Evolutionary conservation across 2,329 filamentous ascomycete species (phyloP).

Genomic region (Diaporthe aspalathi): DNA sequence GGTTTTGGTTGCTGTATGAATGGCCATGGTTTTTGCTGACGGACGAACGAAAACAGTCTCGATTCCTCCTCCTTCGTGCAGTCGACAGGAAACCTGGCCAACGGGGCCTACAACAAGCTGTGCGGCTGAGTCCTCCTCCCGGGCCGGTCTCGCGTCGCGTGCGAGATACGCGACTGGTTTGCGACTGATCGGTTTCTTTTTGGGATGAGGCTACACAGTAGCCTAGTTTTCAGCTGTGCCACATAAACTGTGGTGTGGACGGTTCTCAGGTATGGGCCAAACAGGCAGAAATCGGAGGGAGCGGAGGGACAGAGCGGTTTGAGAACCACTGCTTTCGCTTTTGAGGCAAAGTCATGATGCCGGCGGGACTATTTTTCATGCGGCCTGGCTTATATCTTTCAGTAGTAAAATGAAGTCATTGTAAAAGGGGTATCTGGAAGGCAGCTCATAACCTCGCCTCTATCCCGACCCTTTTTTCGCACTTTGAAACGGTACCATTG

Average conservation of each 20-base stretch:
- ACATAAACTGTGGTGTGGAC: too few species aligned
- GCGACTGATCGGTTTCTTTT: too few species aligned
- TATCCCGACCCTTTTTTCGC: neutral
- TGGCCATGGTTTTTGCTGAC: neutral
- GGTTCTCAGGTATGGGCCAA: neutral
- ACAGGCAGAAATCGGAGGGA: too few species aligned
- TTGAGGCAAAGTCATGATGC: neutral
- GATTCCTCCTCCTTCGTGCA: slow-evolving; percentile 41
- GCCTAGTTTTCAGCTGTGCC: neutral
- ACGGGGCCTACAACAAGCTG: slow-evolving; percentile 45
- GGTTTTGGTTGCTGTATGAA: too few species aligned
- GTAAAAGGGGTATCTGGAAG: slow-evolving; percentile 34
- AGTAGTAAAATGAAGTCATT: slow-evolving; percentile 5
- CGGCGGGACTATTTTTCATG: neutral
- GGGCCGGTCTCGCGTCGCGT: too few species aligned
- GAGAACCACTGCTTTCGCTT: neutral
- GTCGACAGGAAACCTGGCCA: slow-evolving; percentile 40
- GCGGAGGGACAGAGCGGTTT: neutral
- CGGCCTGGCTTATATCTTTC: neutral
- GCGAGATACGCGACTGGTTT: too few species aligned
- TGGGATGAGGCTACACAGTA: neutral
- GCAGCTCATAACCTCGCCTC: slow-evolving; percentile 12
- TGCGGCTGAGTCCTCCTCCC: slow-evolving; percentile 41
- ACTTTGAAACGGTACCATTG: neutral
- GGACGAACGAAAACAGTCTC: slow-evolving; percentile 38